Evolutionary conservation across 1,284 basidiomycete species (phyloP).

Genomic region (Microbotryum lychnidis-dioicae): DNA sequence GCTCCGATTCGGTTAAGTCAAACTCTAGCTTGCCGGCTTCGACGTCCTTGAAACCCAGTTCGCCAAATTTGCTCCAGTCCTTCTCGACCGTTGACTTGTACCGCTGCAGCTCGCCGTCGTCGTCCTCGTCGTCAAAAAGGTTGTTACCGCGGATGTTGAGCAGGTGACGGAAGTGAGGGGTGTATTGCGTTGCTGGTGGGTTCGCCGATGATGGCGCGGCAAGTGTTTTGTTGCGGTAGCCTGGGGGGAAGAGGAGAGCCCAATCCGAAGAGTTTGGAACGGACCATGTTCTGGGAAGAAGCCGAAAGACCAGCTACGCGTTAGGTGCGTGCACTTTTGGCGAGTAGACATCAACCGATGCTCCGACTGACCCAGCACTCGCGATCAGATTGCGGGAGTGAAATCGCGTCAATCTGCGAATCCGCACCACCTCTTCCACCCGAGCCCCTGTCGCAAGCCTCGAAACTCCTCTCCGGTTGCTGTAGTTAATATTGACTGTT

Average conservation of each 20-base stretch:
- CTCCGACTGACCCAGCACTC: slow-evolving; percentile 17
- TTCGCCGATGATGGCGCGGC: slow-evolving; percentile 10
- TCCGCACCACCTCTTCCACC: slow-evolving; percentile 24
- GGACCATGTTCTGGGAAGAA: slow-evolving; percentile 29
- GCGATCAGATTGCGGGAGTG: slow-evolving; percentile 33
- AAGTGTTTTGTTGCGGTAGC: slow-evolving; percentile 9
- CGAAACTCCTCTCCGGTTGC: background rate
- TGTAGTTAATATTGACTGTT: slow-evolving; percentile 15
- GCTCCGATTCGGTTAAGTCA: slow-evolving; percentile 33
- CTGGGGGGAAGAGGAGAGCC: slow-evolving; percentile 25
- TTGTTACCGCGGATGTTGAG: slow-evolving; percentile 43
- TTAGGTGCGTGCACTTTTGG: background rate
- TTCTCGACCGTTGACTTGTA: slow-evolving; percentile 34
- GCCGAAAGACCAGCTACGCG: background rate
- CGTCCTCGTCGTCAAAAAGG: slow-evolving; percentile 34
- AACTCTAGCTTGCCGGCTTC: slow-evolving; percentile 35
- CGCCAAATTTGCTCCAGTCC: slow-evolving; percentile 36
- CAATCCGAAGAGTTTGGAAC: slow-evolving; percentile 32
- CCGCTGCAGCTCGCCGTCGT: slow-evolving; percentile 31
- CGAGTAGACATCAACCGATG: slow-evolving; percentile 2
- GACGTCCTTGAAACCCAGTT: slow-evolving; percentile 32
- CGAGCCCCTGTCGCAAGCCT: slow-evolving; percentile 13
- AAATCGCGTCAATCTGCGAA: slow-evolving; percentile 29
- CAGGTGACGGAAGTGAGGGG: slow-evolving; percentile 43
- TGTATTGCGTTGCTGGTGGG: slow-evolving; percentile 18